Evolutionary conservation across 2,329 filamentous ascomycete species (phyloP).

Genomic region (Magnaporthales sp.): DNA sequence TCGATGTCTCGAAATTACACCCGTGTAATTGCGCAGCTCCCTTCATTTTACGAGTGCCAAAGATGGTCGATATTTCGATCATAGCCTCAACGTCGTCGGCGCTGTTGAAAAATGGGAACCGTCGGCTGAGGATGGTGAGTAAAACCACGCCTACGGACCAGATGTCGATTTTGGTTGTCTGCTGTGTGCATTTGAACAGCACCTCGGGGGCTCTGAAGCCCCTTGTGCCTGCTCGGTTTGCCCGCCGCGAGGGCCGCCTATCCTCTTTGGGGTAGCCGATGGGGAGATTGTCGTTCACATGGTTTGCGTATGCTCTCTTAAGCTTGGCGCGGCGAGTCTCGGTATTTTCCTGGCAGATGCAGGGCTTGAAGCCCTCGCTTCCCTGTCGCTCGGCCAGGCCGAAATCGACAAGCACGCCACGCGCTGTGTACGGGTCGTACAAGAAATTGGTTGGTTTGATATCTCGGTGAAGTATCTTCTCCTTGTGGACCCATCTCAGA

Average conservation of each 20-base stretch:
- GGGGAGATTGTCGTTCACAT: slow-evolving; percentile 26
- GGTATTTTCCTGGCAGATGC: slow-evolving; percentile 64
- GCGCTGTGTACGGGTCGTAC: slow-evolving; percentile 71
- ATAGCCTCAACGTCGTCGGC: slow-evolving; percentile 97
- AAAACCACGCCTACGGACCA: slow-evolving; percentile 98
- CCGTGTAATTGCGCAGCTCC: slow-evolving; percentile 76
- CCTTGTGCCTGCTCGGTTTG: slow-evolving; percentile 88
- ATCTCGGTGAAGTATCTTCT: slow-evolving; percentile 83
- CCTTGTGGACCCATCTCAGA: slow-evolving; percentile 71
- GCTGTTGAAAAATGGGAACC: slow-evolving; percentile 98
- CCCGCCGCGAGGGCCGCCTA: slow-evolving; percentile 75
- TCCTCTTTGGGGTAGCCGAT: slow-evolving; percentile 82
- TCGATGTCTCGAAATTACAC: slow-evolving; percentile 83
- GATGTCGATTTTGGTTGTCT: slow-evolving; percentile 89
- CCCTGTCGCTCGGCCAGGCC: slow-evolving; percentile 85
- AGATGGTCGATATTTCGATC: slow-evolving; percentile 95
- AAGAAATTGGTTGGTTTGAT: slow-evolving; percentile 98
- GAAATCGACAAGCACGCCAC: slow-evolving; percentile 95
- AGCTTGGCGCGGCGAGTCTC: slow-evolving; percentile 53
- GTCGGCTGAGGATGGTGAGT: slow-evolving; percentile 81
- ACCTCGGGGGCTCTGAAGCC: slow-evolving; percentile 96
- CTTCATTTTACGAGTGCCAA: slow-evolving; percentile 79
- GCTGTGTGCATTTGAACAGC: slow-evolving; percentile 91
- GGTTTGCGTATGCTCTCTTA: slow-evolving; percentile 42
- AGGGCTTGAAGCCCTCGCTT: slow-evolving; percentile 58